Evolutionary conservation across 139 green algal genomes (phyloP).

Genomic region (Micractinium conductrix): DNA sequence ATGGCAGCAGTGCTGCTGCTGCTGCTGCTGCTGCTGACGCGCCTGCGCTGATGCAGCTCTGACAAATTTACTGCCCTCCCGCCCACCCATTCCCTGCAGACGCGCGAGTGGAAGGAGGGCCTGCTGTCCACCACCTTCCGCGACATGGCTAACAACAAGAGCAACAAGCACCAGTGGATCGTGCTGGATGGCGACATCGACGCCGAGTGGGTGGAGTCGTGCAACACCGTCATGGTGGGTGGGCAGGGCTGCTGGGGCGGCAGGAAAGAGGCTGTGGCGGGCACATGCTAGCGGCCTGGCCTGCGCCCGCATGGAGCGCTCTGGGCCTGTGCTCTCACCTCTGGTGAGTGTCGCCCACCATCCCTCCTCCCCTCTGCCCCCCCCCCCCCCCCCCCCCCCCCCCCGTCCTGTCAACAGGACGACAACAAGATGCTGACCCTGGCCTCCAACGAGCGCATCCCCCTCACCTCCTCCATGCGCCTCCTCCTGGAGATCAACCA

Average conservation of each 20-base stretch:
- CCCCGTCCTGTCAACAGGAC: conserved; percentile 50
- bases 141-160: conserved; percentile 74
- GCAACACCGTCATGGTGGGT: conserved; percentile 91
- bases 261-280: too few relatives aligned
- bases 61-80: neutral
- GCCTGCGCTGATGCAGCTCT: neutral
- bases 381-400: neutral
- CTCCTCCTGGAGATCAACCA: conserved; percentile 88
- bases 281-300: too few relatives aligned
- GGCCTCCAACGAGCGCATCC: conserved; percentile 93
- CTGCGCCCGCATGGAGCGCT: too few relatives aligned
- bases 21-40: neutral
- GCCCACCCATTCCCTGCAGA: conserved; percentile 34
- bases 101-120: conserved; percentile 95
- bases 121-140: conserved; percentile 70
- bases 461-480: conserved; percentile 86
- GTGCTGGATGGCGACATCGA: conserved; percentile 97
- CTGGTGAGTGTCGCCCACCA: too few relatives aligned
- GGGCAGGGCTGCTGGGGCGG: too few relatives aligned
- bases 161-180: conserved; percentile 94
- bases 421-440: conserved; percentile 96
- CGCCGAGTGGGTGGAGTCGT: conserved; percentile 85
- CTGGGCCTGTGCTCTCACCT: too few relatives aligned
- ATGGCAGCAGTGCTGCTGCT: too few relatives aligned
- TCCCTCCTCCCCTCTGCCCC: too few relatives aligned